Evolutionary conservation across 1,284 basidiomycete species (phyloP).

Genomic region (Fistulinella cinereoalba): DNA sequence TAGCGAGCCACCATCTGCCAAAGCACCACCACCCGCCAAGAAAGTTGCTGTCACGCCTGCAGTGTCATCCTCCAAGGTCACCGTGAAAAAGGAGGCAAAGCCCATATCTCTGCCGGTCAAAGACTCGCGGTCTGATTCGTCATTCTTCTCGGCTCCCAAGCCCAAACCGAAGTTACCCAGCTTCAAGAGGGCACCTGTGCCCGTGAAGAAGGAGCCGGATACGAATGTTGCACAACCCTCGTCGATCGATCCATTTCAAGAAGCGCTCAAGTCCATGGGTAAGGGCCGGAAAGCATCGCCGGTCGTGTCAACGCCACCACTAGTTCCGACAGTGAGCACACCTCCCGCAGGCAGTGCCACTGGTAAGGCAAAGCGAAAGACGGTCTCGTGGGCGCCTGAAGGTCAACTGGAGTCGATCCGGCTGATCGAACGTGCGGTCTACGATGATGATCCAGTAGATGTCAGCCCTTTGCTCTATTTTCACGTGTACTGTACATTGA

Average conservation of each 20-base stretch:
- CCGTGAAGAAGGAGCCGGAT: constrained; percentile 53
- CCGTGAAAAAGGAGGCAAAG: constrained; percentile 46
- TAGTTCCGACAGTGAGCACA: constrained; percentile 31
- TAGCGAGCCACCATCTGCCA: constrained; percentile 45
- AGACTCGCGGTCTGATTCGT: constrained; percentile 77
- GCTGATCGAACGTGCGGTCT: constrained; percentile 77
- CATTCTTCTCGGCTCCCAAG: constrained; percentile 81
- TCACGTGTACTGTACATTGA: constrained; percentile 55
- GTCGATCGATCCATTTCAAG: constrained; percentile 74
- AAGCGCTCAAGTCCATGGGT: constrained; percentile 70
- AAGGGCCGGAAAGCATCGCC: constrained; percentile 58
- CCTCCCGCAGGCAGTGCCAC: constrained; percentile 35
- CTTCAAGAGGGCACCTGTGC: constrained; percentile 67
- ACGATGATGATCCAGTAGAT: constrained; percentile 79
- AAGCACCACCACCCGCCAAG: constrained; percentile 57
- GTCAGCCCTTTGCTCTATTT: constrained; percentile 55
- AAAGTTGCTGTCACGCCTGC: constrained; percentile 53
- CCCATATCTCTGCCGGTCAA: constrained; percentile 49
- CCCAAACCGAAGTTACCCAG: constrained; percentile 76
- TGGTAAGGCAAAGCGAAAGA: constrained; percentile 64
- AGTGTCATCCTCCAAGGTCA: constrained; percentile 31
- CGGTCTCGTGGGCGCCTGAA: constrained; percentile 74
- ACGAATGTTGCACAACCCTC: constrained; percentile 71
- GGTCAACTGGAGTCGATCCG: constrained; percentile 66
- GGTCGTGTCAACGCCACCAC: constrained; percentile 40